These are phyloP conservation scores for Fusarium gaditjirri DNA, from an alignment of 2,329 filamentous ascomycete species.

Conservation along the genomic window DNA sequence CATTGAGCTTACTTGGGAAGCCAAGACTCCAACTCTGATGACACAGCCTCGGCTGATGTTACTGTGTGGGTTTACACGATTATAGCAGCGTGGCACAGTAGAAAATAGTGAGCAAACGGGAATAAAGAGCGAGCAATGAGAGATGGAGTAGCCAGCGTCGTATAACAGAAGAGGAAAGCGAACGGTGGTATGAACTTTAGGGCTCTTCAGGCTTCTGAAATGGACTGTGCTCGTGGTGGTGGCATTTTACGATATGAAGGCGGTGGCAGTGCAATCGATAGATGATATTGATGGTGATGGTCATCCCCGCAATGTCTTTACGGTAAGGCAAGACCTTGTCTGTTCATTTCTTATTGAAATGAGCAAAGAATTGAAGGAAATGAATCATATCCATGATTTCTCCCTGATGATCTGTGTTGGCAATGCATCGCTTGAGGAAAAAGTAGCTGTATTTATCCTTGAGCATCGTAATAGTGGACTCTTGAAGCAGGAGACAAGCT, in stretches of 20 bases:
- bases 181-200: not conserved
- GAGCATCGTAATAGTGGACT: not conserved
- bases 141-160: not conserved
- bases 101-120: not conserved
- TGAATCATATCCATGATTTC: slow-evolving; percentile 2
- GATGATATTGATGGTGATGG: slow-evolving; percentile 19
- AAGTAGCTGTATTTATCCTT: not conserved
- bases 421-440: not conserved
- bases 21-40: slow-evolving; percentile 30
- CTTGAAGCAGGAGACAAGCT: not conserved
- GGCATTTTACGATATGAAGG: slow-evolving; percentile 25
- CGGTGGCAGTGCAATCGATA: slow-evolving; percentile 38
- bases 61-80: slow-evolving; percentile 19
- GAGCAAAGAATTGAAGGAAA: slow-evolving; percentile 20
- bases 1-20: slow-evolving; percentile 28
- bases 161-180: not conserved
- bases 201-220: not conserved
- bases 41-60: slow-evolving; percentile 29
- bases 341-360: slow-evolving; percentile 28
- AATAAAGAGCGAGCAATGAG: not conserved
- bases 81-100: slow-evolving; percentile 26
- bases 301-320: slow-evolving; percentile 15
- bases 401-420: slow-evolving; percentile 3
- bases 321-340: slow-evolving; percentile 20
- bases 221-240: slow-evolving; percentile 24